Evolutionary conservation across 2,329 filamentous ascomycete species (phyloP).

Genomic region (Ceratocystis cacaofunesta): DNA sequence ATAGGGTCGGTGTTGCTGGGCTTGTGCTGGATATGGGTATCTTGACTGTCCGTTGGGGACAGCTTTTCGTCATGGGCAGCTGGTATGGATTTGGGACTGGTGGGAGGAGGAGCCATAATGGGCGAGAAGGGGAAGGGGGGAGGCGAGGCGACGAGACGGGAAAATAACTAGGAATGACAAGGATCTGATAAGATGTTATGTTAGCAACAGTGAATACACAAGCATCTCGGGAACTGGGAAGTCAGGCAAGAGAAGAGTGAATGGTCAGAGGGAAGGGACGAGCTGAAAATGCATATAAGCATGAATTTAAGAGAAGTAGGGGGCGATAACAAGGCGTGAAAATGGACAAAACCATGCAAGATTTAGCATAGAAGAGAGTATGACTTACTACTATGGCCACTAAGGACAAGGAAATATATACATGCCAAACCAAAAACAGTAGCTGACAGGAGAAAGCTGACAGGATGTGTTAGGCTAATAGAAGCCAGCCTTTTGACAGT

Average conservation of each 20-base stretch:
- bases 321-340: not conserved
- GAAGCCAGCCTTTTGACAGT: not conserved
- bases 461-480: not conserved
- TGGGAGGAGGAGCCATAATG: not conserved
- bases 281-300: not conserved
- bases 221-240: not conserved
- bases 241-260: not conserved
- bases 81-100: not conserved
- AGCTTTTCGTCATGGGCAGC: not conserved
- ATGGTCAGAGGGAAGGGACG: not conserved
- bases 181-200: not conserved
- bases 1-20: constrained; percentile 6
- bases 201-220: not conserved
- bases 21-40: not conserved
- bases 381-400: not conserved
- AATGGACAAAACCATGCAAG: not conserved
- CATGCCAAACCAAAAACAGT: not conserved
- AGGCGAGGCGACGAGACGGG: not conserved
- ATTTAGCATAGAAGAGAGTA: not conserved
- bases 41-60: not conserved
- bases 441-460: not conserved
- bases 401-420: not conserved
- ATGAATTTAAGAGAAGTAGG: not conserved
- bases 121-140: not conserved
- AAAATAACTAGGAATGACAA: not conserved